phyloP scores from a whole-genome alignment of 2,329 filamentous ascomycete genomes.

The Neoscytalidium dimidiatum region DNA sequence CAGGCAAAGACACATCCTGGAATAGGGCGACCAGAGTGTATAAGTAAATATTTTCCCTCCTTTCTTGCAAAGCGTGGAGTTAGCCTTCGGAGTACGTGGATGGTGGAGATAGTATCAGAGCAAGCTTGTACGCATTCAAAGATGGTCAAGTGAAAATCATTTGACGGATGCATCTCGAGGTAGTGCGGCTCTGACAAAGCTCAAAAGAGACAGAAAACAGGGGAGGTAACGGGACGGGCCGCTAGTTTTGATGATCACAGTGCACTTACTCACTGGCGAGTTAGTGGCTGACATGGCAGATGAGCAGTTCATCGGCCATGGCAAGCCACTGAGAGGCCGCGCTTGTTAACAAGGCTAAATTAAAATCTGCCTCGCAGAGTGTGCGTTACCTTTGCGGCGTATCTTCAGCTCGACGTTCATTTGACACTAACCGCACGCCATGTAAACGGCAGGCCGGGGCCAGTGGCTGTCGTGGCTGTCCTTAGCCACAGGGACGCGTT shows the following conservation, averaged over 20 bases:
- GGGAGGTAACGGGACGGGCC: neutral
- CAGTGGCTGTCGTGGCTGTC: neutral
- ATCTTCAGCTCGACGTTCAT: neutral
- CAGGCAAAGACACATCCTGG: neutral
- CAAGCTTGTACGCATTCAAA: too few relatives aligned
- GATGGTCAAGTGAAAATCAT: too few relatives aligned
- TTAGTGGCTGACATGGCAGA: too few relatives aligned
- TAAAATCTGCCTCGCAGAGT: neutral
- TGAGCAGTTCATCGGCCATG: neutral
- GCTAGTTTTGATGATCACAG: neutral
- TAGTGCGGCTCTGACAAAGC: too few relatives aligned
- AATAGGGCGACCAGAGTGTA: neutral
- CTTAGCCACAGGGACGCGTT: neutral
- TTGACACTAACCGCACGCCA: neutral
- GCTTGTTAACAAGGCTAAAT: neutral
- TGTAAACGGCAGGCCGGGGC: neutral
- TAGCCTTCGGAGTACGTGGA: too few relatives aligned
- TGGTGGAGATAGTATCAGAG: too few relatives aligned
- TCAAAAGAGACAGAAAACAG: neutral
- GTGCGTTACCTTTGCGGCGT: neutral
- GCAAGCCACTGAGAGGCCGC: neutral
- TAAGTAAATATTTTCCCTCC: too few relatives aligned
- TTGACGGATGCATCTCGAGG: too few relatives aligned
- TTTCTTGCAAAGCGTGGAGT: too few relatives aligned
- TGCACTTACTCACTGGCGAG: too few relatives aligned